Evolutionary conservation across 176 grass and related monocot species (phyloP).

Genomic region (Bolboschoenus planiculmis): DNA sequence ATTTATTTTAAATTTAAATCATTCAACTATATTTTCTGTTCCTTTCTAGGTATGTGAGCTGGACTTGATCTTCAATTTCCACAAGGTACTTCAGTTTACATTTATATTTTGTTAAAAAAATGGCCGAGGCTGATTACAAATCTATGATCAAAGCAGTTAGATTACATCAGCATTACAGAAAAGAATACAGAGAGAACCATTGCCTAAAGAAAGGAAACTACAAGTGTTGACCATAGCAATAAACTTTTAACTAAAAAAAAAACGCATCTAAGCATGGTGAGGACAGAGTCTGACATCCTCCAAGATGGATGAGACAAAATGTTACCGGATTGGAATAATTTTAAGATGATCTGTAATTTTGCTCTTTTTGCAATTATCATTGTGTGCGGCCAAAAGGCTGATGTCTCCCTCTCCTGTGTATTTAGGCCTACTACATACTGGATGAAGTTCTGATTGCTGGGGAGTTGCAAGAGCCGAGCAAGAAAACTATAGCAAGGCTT

Average conservation of each 20-base stretch:
- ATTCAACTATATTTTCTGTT: not conserved
- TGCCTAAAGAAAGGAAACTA: not conserved
- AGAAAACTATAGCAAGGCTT: conserved; percentile 60
- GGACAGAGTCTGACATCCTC: not conserved
- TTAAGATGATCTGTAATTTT: not conserved
- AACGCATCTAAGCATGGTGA: not conserved
- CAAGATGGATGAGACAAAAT: not conserved
- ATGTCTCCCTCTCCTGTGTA: not conserved
- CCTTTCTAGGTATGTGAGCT: conserved; percentile 52
- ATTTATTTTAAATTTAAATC: not conserved
- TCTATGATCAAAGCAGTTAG: not conserved
- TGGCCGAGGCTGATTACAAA: not conserved
- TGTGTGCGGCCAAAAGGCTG: not conserved
- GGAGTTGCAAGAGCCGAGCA: conserved; percentile 74
- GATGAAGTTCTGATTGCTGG: conserved; percentile 75
- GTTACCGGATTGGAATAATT: not conserved
- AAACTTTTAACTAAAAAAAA: not conserved
- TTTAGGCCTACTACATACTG: conserved; percentile 67
- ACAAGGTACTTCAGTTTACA: conserved; percentile 31
- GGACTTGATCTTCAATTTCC: conserved; percentile 79
- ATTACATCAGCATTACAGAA: not conserved
- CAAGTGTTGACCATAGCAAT: too few species aligned
- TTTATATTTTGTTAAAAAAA: not conserved
- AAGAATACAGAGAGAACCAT: not conserved
- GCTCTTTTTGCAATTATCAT: not conserved